These are phyloP conservation scores for Monosporascus sp. DNA, from an alignment of 2,329 filamentous ascomycete species.

Conservation along the genomic window DNA sequence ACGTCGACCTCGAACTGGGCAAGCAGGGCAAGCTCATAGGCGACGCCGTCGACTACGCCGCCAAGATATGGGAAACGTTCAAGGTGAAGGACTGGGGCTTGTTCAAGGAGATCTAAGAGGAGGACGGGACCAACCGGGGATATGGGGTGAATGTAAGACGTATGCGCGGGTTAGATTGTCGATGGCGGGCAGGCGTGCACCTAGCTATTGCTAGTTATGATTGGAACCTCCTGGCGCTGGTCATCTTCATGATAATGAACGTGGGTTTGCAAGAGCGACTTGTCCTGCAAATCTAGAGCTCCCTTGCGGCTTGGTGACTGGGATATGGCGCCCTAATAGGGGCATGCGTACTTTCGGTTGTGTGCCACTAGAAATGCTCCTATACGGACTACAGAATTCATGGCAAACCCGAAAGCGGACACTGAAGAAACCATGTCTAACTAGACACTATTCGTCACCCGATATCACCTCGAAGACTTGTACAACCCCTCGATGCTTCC, in stretches of 20 bases:
- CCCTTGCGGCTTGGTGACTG: no score
- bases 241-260: background rate
- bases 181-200: background rate
- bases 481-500: constrained; percentile 36
- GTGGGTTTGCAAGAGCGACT: background rate
- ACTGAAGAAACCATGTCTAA: no score
- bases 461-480: constrained; percentile 13
- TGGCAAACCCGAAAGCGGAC: no score
- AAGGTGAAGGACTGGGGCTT: constrained; percentile 76
- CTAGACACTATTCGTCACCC: no score
- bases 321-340: no score
- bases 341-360: no score
- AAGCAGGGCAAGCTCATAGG: constrained; percentile 64
- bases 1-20: constrained; percentile 62
- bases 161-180: background rate
- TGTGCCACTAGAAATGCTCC: no score
- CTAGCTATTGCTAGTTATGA: no score
- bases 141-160: background rate
- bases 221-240: background rate
- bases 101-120: constrained; percentile 46
- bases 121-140: background rate
- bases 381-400: no score
- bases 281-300: background rate
- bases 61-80: constrained; percentile 65
- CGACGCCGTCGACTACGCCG: constrained; percentile 61